Evolutionary conservation across 2,329 filamentous ascomycete species (phyloP).

Genomic region (Akanthomyces lecanii): DNA sequence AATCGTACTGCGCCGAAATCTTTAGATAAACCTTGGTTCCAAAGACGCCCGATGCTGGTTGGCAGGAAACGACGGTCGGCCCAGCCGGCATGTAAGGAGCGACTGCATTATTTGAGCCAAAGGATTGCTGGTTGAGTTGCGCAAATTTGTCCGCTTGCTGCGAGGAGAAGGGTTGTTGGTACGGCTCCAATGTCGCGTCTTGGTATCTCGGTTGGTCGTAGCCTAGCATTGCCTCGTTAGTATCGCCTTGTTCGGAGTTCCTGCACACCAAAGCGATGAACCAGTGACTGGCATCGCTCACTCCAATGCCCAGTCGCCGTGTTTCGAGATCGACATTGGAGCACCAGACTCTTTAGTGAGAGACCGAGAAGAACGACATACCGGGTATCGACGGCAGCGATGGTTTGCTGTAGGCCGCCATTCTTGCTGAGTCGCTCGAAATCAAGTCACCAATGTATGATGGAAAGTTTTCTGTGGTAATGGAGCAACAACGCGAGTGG

Average conservation of each 20-base stretch:
- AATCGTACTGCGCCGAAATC: slow-evolving; percentile 70
- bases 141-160: slow-evolving; percentile 45
- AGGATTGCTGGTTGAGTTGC: slow-evolving; percentile 53
- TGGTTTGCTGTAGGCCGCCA: slow-evolving; percentile 66
- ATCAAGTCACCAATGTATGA: background rate
- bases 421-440: slow-evolving; percentile 21
- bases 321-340: background rate
- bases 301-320: background rate
- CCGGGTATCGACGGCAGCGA: slow-evolving; percentile 75
- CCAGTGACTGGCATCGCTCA: background rate
- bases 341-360: too few relatives aligned
- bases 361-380: slow-evolving; percentile 46
- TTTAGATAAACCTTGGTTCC: slow-evolving; percentile 71
- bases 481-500: background rate
- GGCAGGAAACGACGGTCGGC: slow-evolving; percentile 63
- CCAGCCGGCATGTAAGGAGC: slow-evolving; percentile 61
- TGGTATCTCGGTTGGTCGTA: slow-evolving; percentile 60
- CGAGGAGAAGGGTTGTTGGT: slow-evolving; percentile 44
- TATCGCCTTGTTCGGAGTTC: background rate
- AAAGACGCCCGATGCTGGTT: slow-evolving; percentile 62
- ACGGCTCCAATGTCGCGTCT: slow-evolving; percentile 52
- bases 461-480: background rate
- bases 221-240: slow-evolving; percentile 35
- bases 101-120: slow-evolving; percentile 58
- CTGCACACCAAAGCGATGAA: background rate